Conservation (phyloP, 768 basidiomycete species). For the Candolleomyces efflorescens region DNA sequence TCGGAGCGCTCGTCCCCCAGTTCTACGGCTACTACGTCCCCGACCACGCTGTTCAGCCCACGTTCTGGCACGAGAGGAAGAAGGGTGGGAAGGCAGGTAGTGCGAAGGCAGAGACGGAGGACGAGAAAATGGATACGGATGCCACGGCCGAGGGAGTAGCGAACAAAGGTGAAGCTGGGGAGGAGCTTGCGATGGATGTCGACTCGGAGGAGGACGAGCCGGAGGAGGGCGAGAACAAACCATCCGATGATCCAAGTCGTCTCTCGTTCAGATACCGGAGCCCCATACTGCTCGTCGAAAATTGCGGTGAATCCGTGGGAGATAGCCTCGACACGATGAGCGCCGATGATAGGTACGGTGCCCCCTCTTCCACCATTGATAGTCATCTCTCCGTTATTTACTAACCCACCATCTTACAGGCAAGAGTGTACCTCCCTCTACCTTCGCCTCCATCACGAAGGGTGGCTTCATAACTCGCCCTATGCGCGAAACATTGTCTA, state of each 20-base stretch:
- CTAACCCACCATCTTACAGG: conserved; percentile 13
- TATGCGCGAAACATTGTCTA: conserved; percentile 34
- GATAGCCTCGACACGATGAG: conserved; percentile 17
- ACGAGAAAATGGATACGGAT: background rate
- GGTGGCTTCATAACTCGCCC: conserved; percentile 34
- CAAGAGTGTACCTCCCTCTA: conserved; percentile 37
- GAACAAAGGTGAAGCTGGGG: background rate
- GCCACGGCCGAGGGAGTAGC: background rate
- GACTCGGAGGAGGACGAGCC: background rate
- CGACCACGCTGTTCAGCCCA: background rate
- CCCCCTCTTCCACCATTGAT: background rate
- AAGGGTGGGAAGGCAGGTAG: conserved; percentile 12
- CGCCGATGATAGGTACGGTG: conserved; percentile 34
- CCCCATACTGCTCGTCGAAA: conserved; percentile 41
- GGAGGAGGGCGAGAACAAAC: background rate
- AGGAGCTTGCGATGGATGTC: background rate
- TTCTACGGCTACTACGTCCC: conserved; percentile 58
- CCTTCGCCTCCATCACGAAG: conserved; percentile 29
- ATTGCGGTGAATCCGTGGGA: conserved; percentile 31
- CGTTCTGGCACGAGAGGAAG: background rate
- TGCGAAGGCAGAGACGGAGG: background rate
- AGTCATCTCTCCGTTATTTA: no score
- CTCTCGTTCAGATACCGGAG: conserved; percentile 20
- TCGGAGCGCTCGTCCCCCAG: conserved; percentile 53
- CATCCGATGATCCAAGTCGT: background rate